A percentile compares a stretch with the other conserved stretches of the same genome.
Conservation (phyloP, 257 asterid species). For the Cynanchum wilfordii region DNA sequence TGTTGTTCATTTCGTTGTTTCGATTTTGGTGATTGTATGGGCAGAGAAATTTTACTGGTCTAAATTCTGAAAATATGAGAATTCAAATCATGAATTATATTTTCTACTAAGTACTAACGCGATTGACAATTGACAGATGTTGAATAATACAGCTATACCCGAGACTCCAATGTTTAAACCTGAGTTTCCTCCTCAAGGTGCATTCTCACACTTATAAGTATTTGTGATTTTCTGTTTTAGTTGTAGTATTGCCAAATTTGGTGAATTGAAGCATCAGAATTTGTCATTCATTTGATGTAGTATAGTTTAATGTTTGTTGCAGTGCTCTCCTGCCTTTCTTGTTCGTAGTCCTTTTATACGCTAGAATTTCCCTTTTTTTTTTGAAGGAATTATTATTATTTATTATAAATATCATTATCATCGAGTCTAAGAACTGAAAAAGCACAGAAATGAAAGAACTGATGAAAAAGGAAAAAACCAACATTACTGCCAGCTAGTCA, state of each 20-base stretch:
- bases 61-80: neutral
- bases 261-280: neutral
- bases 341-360: neutral
- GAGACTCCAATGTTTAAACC: conserved; percentile 92
- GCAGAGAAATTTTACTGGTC: neutral
- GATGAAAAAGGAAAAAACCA: neutral
- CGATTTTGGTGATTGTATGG: neutral
- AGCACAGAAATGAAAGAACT: neutral
- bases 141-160: conserved; percentile 83
- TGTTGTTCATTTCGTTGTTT: neutral
- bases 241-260: neutral
- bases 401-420: too few relatives aligned
- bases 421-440: neutral
- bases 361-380: too few relatives aligned
- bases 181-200: conserved; percentile 95
- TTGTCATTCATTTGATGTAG: neutral
- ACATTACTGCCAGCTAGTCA: neutral
- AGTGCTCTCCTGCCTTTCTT: neutral
- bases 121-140: conserved; percentile 40
- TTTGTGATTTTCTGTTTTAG: neutral
- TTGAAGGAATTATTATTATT: too few relatives aligned
- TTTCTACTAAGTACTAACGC: conserved; percentile 1
- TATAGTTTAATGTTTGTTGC: neutral
- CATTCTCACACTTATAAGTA: conserved; percentile 7
- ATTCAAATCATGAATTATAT: neutral